Conservation (phyloP, 1,139 yeast genomes). For the Sugiyamaella japonica region DNA sequence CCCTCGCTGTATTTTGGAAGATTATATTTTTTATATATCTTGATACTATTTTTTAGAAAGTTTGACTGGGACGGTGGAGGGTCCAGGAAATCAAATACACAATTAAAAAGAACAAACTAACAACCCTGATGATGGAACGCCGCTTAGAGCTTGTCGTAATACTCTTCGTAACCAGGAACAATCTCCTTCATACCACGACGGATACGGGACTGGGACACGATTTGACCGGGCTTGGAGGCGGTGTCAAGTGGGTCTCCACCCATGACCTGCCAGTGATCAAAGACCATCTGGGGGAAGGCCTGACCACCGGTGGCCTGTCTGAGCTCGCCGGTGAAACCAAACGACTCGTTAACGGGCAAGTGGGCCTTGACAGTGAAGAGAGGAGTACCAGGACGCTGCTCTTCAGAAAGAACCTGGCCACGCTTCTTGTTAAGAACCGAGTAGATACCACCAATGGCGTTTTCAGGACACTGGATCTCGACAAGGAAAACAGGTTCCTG, state of each 20-base stretch:
- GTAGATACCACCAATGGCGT: constrained; percentile 99
- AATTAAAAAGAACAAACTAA: constrained; percentile 4
- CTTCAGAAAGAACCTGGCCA: constrained; percentile 99
- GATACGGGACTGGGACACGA: constrained; percentile 88
- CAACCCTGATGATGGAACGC: background rate
- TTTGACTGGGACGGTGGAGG: background rate
- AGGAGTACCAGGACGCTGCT: constrained; percentile 99
- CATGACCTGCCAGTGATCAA: constrained; percentile 96
- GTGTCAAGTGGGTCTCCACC: constrained; percentile 92
- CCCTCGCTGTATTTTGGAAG: constrained; percentile 6
- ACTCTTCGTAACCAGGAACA: constrained; percentile 99
- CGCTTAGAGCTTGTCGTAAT: constrained; percentile 95
- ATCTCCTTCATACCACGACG: constrained; percentile 96
- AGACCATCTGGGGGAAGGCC: constrained; percentile 99
- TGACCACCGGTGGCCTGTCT: constrained; percentile 99
- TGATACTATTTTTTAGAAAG: constrained; percentile 9
- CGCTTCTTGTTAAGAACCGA: constrained; percentile 99
- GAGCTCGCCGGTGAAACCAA: constrained; percentile 99
- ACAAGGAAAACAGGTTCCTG: constrained; percentile 99
- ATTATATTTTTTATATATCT: constrained; percentile 11
- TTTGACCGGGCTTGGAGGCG: constrained; percentile 90
- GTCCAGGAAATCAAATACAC: constrained; percentile 8
- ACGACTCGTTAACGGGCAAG: constrained; percentile 99
- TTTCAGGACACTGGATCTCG: constrained; percentile 99
- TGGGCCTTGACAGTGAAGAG: constrained; percentile 98